Evolutionary conservation across 2,329 filamentous ascomycete genomes (phyloP), one percentile per base, ranked within the genome.

Genomic region (Nigrospora sphaerica): DNA sequence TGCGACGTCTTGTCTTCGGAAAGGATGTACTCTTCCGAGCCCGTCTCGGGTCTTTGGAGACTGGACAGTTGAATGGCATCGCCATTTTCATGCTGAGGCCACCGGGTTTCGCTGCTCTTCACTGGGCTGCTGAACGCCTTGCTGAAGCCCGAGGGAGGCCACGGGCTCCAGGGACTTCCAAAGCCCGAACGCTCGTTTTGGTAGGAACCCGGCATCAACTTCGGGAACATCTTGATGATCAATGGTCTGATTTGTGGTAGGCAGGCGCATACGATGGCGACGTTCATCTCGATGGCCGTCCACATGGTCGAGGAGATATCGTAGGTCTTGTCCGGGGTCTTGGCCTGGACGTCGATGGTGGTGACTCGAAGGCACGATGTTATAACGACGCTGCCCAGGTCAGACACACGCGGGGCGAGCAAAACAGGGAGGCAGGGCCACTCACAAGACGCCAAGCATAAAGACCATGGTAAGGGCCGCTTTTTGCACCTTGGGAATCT

Each of bases 361-460:
- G 65, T 69, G 36, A 69, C 55, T 31, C 68, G 54, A 16, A 70
- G 59, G 42, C 67, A 68, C 12, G 57, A 58, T 6, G 61, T 61
- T 41, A 62, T 55, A 13, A 59, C 51, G 14, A 61, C 58, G 40
- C 61, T 63, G 32, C 16, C 12, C 14, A 9, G 23, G 23, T 28
- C 7, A 28, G 16, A 16, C 6, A 31, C 28, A 12, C 36, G 14
- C 3, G 23, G 16, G 18, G 18, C 3, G 16, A 34, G 44, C 3
- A 7, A 4, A 17, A 9, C 6, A 14, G 35, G 17, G 14, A 17
- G 12, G 3, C 16, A 17, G 9, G 16, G 31, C 32, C 40, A 58
- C 66, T 47, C 53, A 70, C 68, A 71, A 71, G 53, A 57, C 58
- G 37, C 69, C 69, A 0, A 71, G 55, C 1, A 64, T 60, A 42